A percentile compares a stretch with the other conserved stretches of the same genome.
phyloP scores from a whole-genome alignment of 1,139 yeast species.

The Lodderomyces parapsilosis region DNA sequence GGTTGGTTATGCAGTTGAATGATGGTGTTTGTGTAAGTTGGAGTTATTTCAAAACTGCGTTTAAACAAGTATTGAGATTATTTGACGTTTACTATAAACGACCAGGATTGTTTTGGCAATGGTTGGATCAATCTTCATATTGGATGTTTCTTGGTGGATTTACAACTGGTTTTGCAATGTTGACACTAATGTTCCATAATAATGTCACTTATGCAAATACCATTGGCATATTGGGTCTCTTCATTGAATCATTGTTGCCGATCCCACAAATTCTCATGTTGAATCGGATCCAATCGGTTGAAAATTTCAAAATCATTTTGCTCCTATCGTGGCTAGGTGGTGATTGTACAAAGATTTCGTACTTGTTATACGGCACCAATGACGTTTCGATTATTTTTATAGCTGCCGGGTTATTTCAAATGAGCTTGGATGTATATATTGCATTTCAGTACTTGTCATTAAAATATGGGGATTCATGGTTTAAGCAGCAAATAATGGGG shows the following conservation, averaged over 20 bases:
- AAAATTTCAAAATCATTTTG: constrained; percentile 75
- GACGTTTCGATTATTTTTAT: constrained; percentile 69
- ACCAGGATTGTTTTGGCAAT: constrained; percentile 79
- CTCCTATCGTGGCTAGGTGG: constrained; percentile 87
- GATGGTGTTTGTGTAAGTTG: neutral
- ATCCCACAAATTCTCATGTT: constrained; percentile 81
- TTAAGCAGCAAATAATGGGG: neutral
- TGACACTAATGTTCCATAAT: constrained; percentile 46
- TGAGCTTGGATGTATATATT: constrained; percentile 70
- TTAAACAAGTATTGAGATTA: constrained; percentile 44
- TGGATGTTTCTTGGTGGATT: constrained; percentile 68
- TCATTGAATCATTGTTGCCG: constrained; percentile 81
- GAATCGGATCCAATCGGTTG: constrained; percentile 64
- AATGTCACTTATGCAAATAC: constrained; percentile 48
- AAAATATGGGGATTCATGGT: constrained; percentile 14
- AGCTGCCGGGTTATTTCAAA: constrained; percentile 79
- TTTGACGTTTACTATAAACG: constrained; percentile 71
- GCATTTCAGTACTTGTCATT: constrained; percentile 73
- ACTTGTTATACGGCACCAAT: constrained; percentile 69
- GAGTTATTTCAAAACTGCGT: constrained; percentile 13
- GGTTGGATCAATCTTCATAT: constrained; percentile 61
- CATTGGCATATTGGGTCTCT: constrained; percentile 70
- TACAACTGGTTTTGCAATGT: constrained; percentile 31
- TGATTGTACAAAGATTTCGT: constrained; percentile 73
- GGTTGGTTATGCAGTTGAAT: constrained; percentile 4